phyloP scores from a whole-genome alignment of 768 basidiomycete species.

The Dictyophora rubrovolvata region DNA sequence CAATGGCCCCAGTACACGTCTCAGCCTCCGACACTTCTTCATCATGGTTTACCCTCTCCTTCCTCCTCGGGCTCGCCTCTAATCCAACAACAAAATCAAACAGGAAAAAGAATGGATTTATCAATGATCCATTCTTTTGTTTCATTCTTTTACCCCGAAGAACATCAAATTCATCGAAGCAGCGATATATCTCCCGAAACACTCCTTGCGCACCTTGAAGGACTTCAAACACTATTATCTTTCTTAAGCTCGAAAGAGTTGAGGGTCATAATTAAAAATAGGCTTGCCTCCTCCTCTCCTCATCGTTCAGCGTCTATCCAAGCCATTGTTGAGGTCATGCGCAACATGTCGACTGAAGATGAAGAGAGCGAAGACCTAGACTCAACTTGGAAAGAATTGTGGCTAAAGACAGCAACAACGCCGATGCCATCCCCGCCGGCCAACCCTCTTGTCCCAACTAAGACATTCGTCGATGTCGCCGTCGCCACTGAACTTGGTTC shows the following conservation, averaged over 20 bases:
- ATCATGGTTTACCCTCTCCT: slow-evolving; percentile 5
- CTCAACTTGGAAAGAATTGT: not conserved
- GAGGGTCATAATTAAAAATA: not conserved
- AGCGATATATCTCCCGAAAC: not conserved
- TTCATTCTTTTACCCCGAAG: not conserved
- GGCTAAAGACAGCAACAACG: not conserved
- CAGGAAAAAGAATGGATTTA: not conserved
- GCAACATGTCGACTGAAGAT: not conserved
- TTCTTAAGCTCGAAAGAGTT: slow-evolving; percentile 2
- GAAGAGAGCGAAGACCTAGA: not conserved
- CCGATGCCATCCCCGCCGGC: not conserved
- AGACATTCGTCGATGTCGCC: not conserved
- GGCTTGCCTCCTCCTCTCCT: not conserved
- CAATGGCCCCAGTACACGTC: slow-evolving; percentile 1
- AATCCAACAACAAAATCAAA: not conserved
- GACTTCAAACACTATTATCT: slow-evolving; percentile 1
- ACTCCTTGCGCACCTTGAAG: slow-evolving; percentile 1
- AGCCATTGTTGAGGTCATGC: slow-evolving; percentile 4
- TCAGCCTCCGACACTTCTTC: not conserved
- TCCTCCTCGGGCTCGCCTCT: slow-evolving; percentile 3
- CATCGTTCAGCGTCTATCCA: not conserved
- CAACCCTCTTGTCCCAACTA: not conserved
- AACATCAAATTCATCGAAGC: not conserved
- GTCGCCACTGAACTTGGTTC: not conserved
- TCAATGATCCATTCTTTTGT: not conserved